Percentiles rank a stretch among this genome's conserved stretches.
Conservation (phyloP, 75 land plant genomes). For the Sequoiadendron giganteum region DNA sequence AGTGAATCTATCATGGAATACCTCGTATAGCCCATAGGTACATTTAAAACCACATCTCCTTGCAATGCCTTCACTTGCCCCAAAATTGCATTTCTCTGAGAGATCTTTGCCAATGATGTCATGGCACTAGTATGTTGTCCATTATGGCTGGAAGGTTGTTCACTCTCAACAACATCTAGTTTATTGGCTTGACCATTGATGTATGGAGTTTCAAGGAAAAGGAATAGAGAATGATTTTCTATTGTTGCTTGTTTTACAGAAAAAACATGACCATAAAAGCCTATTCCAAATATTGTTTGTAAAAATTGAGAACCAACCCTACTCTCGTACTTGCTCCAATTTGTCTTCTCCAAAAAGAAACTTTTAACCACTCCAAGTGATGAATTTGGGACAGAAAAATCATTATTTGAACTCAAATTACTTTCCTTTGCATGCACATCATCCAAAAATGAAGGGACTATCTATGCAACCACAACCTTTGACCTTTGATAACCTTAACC, state of each 20-base stretch:
- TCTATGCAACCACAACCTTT: constrained; percentile 66
- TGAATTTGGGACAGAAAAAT: constrained; percentile 50
- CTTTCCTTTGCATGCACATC: constrained; percentile 35
- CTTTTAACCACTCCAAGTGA: constrained; percentile 54
- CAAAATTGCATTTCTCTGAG: neutral
- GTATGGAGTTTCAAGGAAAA: constrained; percentile 60
- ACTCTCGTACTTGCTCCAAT: constrained; percentile 47
- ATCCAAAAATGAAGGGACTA: constrained; percentile 27
- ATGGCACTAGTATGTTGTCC: neutral
- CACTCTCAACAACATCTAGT: neutral
- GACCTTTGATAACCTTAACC: constrained; percentile 58
- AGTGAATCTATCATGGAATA: constrained; percentile 16
- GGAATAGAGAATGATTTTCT: constrained; percentile 56
- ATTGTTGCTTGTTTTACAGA: constrained; percentile 67
- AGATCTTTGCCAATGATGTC: neutral
- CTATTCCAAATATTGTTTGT: constrained; percentile 70
- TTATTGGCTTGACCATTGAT: neutral
- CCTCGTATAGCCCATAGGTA: constrained; percentile 16
- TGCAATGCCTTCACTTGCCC: constrained; percentile 26
- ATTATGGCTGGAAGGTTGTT: constrained; percentile 3
- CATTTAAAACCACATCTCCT: constrained; percentile 18
- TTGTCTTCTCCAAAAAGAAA: constrained; percentile 50
- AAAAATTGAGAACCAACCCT: constrained; percentile 55
- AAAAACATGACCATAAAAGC: constrained; percentile 66
- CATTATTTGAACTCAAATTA: constrained; percentile 8